Evolutionary conservation across 2,329 filamentous ascomycete species (phyloP).

Genomic region (Monilinia fructigena): DNA sequence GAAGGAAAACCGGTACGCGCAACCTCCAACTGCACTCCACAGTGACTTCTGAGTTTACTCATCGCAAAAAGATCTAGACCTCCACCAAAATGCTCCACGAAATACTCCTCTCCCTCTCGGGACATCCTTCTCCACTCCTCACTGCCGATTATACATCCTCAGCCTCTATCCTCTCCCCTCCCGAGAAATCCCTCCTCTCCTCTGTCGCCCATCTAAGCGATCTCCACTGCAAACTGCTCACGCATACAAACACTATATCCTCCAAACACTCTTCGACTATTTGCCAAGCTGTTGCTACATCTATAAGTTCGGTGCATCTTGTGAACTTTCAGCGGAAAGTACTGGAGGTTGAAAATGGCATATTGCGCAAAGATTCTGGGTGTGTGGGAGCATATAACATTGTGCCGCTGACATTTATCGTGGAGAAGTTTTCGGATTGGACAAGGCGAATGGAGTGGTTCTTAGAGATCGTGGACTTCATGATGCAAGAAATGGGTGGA

Average conservation of each 20-base stretch:
- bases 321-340: slow-evolving; percentile 79
- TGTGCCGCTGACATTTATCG: slow-evolving; percentile 82
- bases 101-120: slow-evolving; percentile 92
- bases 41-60: slow-evolving; percentile 22
- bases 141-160: slow-evolving; percentile 51
- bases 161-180: slow-evolving; percentile 61
- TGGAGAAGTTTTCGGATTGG: slow-evolving; percentile 86
- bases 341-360: slow-evolving; percentile 75
- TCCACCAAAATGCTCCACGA: slow-evolving; percentile 81
- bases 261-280: slow-evolving; percentile 74
- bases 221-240: slow-evolving; percentile 70
- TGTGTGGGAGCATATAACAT: slow-evolving; percentile 91
- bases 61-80: slow-evolving; percentile 22
- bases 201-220: slow-evolving; percentile 75
- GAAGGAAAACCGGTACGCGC: slow-evolving; percentile 7
- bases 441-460: slow-evolving; percentile 82
- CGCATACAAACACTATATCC: slow-evolving; percentile 64
- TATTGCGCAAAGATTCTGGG: slow-evolving; percentile 72
- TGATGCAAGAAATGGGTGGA: slow-evolving; percentile 47
- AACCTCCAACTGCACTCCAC: slow-evolving; percentile 11
- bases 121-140: slow-evolving; percentile 87
- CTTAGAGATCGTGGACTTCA: slow-evolving; percentile 69
- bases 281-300: slow-evolving; percentile 81
- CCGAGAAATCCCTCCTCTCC: slow-evolving; percentile 78
- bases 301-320: slow-evolving; percentile 73